phyloP scores from a whole-genome alignment of 2,329 filamentous ascomycete species.

The Fusarium sp. region DNA sequence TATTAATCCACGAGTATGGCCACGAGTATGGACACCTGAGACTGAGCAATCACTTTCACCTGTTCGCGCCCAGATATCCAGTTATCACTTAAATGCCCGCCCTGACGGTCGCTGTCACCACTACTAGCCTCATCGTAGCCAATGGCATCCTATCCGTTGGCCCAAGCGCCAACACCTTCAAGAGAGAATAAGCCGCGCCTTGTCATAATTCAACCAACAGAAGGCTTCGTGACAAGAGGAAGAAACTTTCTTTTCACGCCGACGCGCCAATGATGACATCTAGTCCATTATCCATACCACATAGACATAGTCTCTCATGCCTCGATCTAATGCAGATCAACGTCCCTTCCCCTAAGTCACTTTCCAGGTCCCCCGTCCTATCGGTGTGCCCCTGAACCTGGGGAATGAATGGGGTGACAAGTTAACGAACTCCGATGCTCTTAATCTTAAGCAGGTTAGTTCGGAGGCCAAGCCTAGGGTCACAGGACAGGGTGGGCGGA shows the following conservation, averaged over 20 bases:
- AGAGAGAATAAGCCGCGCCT: constrained; percentile 3
- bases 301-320: neutral
- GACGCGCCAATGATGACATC: neutral
- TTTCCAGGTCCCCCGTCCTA: constrained; percentile 11
- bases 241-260: constrained; percentile 12
- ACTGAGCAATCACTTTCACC: constrained; percentile 15
- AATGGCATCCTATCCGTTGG: constrained; percentile 18
- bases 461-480: constrained; percentile 16
- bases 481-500: constrained; percentile 24
- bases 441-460: constrained; percentile 35
- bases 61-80: constrained; percentile 6
- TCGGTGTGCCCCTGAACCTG: constrained; percentile 32
- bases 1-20: neutral
- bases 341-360: constrained; percentile 21
- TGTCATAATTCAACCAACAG: constrained; percentile 28
- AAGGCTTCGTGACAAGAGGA: neutral
- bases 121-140: constrained; percentile 14
- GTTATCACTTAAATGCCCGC: constrained; percentile 15
- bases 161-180: constrained; percentile 33
- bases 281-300: constrained; percentile 6
- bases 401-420: constrained; percentile 37
- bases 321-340: constrained; percentile 21
- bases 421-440: constrained; percentile 36
- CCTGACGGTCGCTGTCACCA: constrained; percentile 12
- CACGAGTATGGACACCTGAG: neutral